These are phyloP conservation scores for Fusarium drepaniforme DNA, from an alignment of 2,329 filamentous ascomycete genomes.

Conservation along the genomic window DNA sequence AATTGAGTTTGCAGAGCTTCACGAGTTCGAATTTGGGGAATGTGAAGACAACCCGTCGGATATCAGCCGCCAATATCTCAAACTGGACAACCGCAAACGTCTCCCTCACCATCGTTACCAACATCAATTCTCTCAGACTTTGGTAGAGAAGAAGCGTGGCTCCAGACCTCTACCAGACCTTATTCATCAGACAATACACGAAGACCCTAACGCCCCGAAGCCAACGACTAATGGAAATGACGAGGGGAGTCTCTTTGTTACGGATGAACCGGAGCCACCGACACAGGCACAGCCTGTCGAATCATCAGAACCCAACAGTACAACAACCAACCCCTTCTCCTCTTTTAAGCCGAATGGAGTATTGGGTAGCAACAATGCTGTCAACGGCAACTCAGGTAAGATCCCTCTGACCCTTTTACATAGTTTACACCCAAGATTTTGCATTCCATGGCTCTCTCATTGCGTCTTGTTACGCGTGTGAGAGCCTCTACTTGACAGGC, in stretches of 20 bases:
- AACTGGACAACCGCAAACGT: constrained; percentile 57
- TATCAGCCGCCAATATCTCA: constrained; percentile 54
- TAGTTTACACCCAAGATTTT: constrained; percentile 44
- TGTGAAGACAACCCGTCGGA: constrained; percentile 51
- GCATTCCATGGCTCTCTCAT: constrained; percentile 30
- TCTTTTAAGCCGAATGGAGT: constrained; percentile 16
- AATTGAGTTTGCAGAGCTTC: constrained; percentile 71
- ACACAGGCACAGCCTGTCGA: constrained; percentile 14
- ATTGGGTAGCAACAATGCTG: constrained; percentile 15
- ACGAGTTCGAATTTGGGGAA: constrained; percentile 64
- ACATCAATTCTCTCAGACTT: constrained; percentile 66
- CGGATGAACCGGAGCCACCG: constrained; percentile 21
- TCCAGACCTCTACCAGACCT: constrained; percentile 63
- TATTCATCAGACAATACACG: constrained; percentile 67
- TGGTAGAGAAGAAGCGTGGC: constrained; percentile 73
- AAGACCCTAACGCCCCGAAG: constrained; percentile 45
- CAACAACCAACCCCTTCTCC: constrained; percentile 28
- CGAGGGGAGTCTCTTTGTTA: constrained; percentile 48
- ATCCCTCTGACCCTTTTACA: constrained; percentile 20
- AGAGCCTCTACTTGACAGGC: constrained; percentile 32
- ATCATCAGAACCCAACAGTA: constrained; percentile 13
- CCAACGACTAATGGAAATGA: constrained; percentile 21
- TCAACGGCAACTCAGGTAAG: constrained; percentile 42
- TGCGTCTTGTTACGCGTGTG: constrained; percentile 11
- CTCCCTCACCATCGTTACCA: constrained; percentile 63